A percentile compares a stretch with the other conserved stretches of the same genome.
These are phyloP conservation scores for Pythium grandisporangium DNA, from an alignment of 352 stramenopile genomes.

Conservation along the genomic window DNA sequence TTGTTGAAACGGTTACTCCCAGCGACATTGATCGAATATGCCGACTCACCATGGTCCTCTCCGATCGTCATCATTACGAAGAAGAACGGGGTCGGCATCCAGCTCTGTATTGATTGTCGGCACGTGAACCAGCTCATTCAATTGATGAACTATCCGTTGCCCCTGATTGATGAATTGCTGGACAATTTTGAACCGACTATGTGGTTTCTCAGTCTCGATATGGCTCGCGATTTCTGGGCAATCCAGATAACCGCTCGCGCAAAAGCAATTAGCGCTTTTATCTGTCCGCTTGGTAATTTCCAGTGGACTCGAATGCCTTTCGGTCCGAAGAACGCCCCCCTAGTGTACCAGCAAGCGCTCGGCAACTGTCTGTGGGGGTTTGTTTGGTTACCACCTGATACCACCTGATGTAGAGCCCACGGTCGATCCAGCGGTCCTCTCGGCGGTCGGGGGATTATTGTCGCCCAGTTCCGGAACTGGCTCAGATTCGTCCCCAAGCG, in stretches of 20 bases:
- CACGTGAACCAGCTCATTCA: slow-evolving; percentile 9
- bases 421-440: slow-evolving; percentile 5
- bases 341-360: slow-evolving; percentile 11
- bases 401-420: slow-evolving; percentile 1
- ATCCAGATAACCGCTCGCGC: slow-evolving; percentile 7
- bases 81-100: slow-evolving; percentile 7
- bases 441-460: slow-evolving; percentile 2
- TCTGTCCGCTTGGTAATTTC: slow-evolving; percentile 12
- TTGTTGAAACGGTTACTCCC: slow-evolving; percentile 5
- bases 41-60: slow-evolving; percentile 9
- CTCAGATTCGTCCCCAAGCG: too few relatives aligned
- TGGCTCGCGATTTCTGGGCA: slow-evolving; percentile 9
- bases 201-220: slow-evolving; percentile 11
- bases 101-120: slow-evolving; percentile 12
- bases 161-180: slow-evolving; percentile 15
- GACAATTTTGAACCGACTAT: slow-evolving; percentile 9
- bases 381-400: slow-evolving; percentile 1
- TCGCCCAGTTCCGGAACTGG: too few relatives aligned
- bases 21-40: slow-evolving; percentile 4
- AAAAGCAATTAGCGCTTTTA: slow-evolving; percentile 6
- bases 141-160: slow-evolving; percentile 11
- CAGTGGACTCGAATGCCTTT: slow-evolving; percentile 12
- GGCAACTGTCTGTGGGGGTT: slow-evolving; percentile 10
- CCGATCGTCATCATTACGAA: slow-evolving; percentile 16
- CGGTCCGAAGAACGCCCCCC: slow-evolving; percentile 8